Conservation (phyloP, 1,139 yeast genomes). For the Pichia norvegensis region DNA sequence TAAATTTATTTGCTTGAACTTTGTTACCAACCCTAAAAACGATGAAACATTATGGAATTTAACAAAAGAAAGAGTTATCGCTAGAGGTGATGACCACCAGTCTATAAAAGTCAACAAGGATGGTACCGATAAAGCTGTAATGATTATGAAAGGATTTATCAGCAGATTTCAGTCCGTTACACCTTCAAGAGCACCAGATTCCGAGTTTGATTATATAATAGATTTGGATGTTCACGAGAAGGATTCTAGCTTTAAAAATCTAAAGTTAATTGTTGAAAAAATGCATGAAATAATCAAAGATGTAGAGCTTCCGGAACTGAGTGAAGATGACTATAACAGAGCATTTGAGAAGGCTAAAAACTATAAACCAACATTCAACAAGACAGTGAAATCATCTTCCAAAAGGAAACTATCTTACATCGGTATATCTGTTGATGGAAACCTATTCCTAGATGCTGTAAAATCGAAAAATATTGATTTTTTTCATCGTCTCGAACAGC, state of each 20-base stretch:
- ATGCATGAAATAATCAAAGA: conserved; percentile 41
- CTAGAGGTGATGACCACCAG: conserved; percentile 87
- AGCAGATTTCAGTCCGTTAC: conserved; percentile 58
- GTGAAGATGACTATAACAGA: conserved; percentile 30
- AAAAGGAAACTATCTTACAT: conserved; percentile 32
- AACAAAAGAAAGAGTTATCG: conserved; percentile 52
- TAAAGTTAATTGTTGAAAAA: conserved; percentile 35
- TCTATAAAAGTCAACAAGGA: conserved; percentile 54
- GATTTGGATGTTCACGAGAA: conserved; percentile 38
- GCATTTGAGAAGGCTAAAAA: conserved; percentile 45
- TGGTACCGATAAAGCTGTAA: conserved; percentile 40
- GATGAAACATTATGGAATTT: conserved; percentile 37
- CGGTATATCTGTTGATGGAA: conserved; percentile 27
- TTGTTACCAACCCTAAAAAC: conserved; percentile 34
- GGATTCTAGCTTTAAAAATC: conserved; percentile 48
- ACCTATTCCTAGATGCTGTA: neutral
- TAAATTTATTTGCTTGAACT: conserved; percentile 63
- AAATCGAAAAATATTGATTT: conserved; percentile 7
- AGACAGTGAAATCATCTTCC: conserved; percentile 24
- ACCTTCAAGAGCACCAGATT: conserved; percentile 48
- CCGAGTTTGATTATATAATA: conserved; percentile 55
- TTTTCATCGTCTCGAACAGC: neutral
- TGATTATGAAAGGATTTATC: conserved; percentile 69
- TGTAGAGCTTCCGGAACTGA: conserved; percentile 38
- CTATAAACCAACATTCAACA: conserved; percentile 45